Evolutionary conservation across 257 asterid species (phyloP).

Genomic region (Nicotiana tabacum): DNA sequence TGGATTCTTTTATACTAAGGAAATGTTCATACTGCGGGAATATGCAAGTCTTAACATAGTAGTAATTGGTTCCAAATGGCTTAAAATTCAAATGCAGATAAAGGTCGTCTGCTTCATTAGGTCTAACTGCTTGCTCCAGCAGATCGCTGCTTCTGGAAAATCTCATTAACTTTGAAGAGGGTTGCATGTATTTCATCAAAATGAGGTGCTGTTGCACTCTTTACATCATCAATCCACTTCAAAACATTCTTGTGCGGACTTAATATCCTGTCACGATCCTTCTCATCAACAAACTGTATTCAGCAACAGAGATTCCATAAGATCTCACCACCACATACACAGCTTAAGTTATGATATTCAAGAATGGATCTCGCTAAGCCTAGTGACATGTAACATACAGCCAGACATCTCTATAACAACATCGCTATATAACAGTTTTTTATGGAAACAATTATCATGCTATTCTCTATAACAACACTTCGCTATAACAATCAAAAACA

Average conservation of each 20-base stretch:
- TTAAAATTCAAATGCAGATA: slow-evolving; percentile 9
- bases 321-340: background rate
- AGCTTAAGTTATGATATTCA: background rate
- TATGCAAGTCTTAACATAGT: background rate
- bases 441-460: no score
- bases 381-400: background rate
- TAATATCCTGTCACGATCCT: slow-evolving; percentile 42
- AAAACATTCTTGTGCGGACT: slow-evolving; percentile 53
- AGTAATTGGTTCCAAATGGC: background rate
- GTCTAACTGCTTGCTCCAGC: slow-evolving; percentile 15
- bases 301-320: background rate
- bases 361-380: background rate
- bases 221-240: slow-evolving; percentile 72
- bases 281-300: slow-evolving; percentile 43
- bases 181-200: slow-evolving; percentile 60
- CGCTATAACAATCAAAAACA: no score
- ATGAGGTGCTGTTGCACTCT: slow-evolving; percentile 62
- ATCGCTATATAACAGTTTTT: no score
- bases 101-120: background rate
- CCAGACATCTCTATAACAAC: no score
- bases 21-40: background rate
- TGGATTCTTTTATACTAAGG: background rate
- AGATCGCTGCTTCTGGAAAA: slow-evolving; percentile 30
- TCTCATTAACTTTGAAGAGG: slow-evolving; percentile 31
- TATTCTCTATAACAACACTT: no score